A percentile compares a stretch with the other conserved stretches of the same genome.
These are phyloP conservation scores for Aegilops bicornis DNA, from an alignment of 176 grass and related monocot genomes.

Conservation along the genomic window DNA sequence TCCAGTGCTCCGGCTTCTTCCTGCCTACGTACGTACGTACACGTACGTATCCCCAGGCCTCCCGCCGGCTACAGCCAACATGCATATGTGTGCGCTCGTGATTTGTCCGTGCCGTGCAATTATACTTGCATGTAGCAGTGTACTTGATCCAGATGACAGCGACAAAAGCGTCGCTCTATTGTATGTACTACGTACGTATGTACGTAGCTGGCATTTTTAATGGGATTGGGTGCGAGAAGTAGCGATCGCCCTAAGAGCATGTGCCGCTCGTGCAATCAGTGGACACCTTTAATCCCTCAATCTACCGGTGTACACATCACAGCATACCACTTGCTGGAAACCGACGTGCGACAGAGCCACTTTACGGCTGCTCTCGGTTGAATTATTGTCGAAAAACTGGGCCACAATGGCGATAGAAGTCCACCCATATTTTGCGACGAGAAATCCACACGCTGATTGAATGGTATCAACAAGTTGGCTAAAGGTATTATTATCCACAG, in stretches of 20 bases:
- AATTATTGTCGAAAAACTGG: neutral
- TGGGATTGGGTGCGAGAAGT: neutral
- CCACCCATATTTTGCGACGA: neutral
- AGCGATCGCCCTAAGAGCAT: neutral
- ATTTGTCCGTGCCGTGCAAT: neutral
- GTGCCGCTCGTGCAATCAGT: neutral
- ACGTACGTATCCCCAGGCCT: neutral
- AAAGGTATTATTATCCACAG: neutral
- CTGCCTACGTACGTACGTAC: no score
- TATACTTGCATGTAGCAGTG: neutral
- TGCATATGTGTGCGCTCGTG: neutral
- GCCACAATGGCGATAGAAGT: neutral
- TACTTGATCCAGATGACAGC: neutral
- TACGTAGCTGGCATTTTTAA: neutral
- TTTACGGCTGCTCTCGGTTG: neutral
- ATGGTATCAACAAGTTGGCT: neutral
- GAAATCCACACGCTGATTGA: neutral
- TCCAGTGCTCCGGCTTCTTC: neutral
- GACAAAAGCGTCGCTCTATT: neutral
- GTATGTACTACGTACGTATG: no score
- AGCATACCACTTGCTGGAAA: neutral
- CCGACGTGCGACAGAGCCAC: neutral
- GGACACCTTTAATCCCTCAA: neutral
- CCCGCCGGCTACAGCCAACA: neutral
- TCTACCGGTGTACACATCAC: neutral